Conservation (phyloP, 2,329 filamentous ascomycete species). For the Beauveria scarabaeidicola region DNA sequence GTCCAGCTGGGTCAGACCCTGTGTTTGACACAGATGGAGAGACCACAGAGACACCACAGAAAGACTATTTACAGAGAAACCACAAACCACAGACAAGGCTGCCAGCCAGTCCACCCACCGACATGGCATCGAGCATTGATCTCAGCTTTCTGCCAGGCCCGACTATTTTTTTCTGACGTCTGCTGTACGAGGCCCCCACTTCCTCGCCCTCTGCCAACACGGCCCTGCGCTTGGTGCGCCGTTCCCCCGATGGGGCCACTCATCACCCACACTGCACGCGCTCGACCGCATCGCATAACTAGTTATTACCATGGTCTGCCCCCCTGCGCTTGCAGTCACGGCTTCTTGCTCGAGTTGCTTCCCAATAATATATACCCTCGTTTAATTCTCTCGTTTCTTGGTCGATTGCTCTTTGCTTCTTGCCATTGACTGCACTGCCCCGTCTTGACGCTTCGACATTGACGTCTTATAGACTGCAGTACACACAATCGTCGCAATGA, state of each 20-base stretch:
- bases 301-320: background rate
- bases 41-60: no score
- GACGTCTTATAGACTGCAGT: background rate
- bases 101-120: background rate
- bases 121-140: background rate
- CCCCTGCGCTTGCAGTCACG: background rate
- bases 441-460: background rate
- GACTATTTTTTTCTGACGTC: background rate
- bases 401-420: background rate
- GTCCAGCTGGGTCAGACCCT: background rate
- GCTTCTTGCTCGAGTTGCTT: background rate
- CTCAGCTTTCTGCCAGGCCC: background rate
- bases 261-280: background rate
- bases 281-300: background rate
- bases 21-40: no score
- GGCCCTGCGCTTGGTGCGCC: background rate
- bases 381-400: constrained; percentile 1
- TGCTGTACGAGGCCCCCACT: background rate
- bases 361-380: background rate
- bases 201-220: background rate
- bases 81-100: background rate
- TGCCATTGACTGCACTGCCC: constrained; percentile 1
- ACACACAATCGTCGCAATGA: constrained; percentile 15
- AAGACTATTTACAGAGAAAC: no score
- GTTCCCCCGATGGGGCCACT: background rate